Conservation (phyloP, 768 basidiomycete species). For the Rhodocollybia butyracea region DNA sequence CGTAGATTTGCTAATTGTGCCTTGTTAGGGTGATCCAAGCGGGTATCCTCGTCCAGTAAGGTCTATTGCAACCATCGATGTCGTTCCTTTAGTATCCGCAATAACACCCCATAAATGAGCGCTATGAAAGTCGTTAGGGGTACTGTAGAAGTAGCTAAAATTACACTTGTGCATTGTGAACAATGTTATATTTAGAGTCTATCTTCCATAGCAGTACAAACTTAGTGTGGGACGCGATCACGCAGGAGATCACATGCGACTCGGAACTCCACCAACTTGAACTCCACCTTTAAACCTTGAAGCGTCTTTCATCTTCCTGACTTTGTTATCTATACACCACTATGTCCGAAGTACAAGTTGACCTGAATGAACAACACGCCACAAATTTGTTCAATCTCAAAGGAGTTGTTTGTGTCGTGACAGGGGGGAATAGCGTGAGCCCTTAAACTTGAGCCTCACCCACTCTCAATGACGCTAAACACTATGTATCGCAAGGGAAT, state of each 20-base stretch:
- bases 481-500: constrained; percentile 35
- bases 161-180: too few species aligned
- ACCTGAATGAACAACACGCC: constrained; percentile 30
- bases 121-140: neutral
- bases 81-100: neutral
- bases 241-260: too few species aligned
- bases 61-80: neutral
- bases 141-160: too few species aligned
- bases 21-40: neutral
- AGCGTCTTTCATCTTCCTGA: too few species aligned
- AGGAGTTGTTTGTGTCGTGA: constrained; percentile 44
- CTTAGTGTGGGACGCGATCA: too few species aligned
- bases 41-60: constrained; percentile 5
- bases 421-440: constrained; percentile 41
- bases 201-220: too few species aligned
- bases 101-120: neutral
- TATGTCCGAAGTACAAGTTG: neutral
- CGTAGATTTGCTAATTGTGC: neutral
- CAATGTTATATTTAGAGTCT: too few species aligned
- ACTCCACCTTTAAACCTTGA: too few species aligned
- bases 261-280: too few species aligned
- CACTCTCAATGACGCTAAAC: too few species aligned
- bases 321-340: too few species aligned
- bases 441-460: too few species aligned
- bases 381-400: constrained; percentile 38